Conservation (phyloP, 306 rosid genomes). For the Cucurbita maxima region DNA sequence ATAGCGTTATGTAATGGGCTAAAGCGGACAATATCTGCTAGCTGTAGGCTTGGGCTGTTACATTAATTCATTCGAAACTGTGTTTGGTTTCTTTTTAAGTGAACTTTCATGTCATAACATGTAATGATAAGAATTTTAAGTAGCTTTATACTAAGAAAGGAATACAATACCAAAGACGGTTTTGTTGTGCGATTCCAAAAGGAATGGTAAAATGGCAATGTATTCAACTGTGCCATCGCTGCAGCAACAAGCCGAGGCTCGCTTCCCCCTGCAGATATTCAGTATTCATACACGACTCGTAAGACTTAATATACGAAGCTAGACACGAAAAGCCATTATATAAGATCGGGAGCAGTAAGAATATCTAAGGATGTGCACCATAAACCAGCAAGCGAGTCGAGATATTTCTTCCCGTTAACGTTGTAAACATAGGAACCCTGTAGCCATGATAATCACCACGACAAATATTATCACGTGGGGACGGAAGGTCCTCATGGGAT, state of each 20-base stretch:
- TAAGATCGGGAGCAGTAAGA: not conserved
- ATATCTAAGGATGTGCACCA: slow-evolving; percentile 79
- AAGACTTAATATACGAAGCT: not conserved
- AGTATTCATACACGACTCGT: not conserved
- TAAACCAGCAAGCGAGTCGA: slow-evolving; percentile 85
- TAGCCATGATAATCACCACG: slow-evolving; percentile 7
- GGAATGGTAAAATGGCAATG: slow-evolving; percentile 95
- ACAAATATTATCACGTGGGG: not conserved
- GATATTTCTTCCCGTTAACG: slow-evolving; percentile 70
- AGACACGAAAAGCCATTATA: not conserved
- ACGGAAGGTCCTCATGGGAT: not conserved
- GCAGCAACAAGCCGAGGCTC: slow-evolving; percentile 83
- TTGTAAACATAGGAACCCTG: slow-evolving; percentile 95
- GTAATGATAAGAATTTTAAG: not conserved
- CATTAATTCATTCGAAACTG: not conserved
- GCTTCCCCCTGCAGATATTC: slow-evolving; percentile 55
- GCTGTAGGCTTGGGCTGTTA: too few relatives aligned
- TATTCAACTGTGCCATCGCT: slow-evolving; percentile 64
- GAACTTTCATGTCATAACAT: not conserved
- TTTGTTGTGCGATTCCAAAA: slow-evolving; percentile 93
- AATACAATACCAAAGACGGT: slow-evolving; percentile 72
- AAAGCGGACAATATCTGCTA: too few relatives aligned
- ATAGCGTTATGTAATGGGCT: too few relatives aligned
- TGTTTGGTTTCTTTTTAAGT: not conserved
- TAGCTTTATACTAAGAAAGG: not conserved